Base-by-base conservation (phyloP, 2,329 filamentous ascomycete genomes). In the Sordariomycetes sp. region DNA sequence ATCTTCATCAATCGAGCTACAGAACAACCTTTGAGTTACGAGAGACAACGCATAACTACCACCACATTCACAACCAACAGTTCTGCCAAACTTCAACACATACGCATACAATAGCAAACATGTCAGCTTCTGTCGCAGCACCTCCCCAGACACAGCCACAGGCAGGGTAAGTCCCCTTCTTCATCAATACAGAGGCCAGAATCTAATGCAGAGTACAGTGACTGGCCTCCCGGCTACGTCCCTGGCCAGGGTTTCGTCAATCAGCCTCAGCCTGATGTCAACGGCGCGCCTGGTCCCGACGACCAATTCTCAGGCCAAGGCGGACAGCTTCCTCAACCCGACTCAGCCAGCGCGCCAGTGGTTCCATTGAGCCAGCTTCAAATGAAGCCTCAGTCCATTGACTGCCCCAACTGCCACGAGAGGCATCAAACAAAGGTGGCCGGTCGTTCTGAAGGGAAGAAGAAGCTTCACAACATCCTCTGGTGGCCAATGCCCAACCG, bases 401-500 rank as follows among this genome's bases (percentile, higher is more conserved):
- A 50, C 30, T 50, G 48, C 25, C 48, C 48, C 6, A 47, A 45
- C 26, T 50, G 48, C 38, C 26, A 43, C 10, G 36, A 21, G 12
- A 34, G 41, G 24, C 38, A 44, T 2, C 30, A 34, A 38, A 46
- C 42, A 4, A 30, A 27, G 20, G 24, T 46, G 8, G 14, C 32
- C 5, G 44, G 37, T 3, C 41, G 45, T 3, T 43, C 44, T 10
- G 41, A 41, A 3, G 24, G 31, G 21, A 46, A 41, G 45, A 39
- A 46, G 23, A 21, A 39, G 43, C 45, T 53, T 8, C 21, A 49
- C 15, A 47, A 46, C 32, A 31, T 49, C 30, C 48, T 42, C 28
- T 39, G 47, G 4, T 40, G 47, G 9, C 49, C 46, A 32, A 34
- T 53, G 4, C 47, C 48, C 6, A 46, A 46, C 35, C 24, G 46